phyloP scores from a whole-genome alignment of 352 stramenopile species.

The Globisporangium camurandrum region DNA sequence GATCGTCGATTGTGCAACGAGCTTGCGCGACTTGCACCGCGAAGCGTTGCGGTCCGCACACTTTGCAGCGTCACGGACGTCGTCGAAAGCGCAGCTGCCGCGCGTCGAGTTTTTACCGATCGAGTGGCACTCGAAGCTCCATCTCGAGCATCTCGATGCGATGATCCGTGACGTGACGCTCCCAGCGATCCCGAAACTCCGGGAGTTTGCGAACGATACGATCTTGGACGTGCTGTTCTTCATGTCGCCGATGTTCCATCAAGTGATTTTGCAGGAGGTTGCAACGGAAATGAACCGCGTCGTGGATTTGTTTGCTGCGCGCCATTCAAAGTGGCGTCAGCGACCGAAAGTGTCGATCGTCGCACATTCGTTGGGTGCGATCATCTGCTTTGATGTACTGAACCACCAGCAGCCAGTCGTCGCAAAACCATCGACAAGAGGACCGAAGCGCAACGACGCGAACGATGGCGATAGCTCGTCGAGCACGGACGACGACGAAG shows the following conservation, averaged over 20 bases:
- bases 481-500: conserved; percentile 11
- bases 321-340: conserved; percentile 41
- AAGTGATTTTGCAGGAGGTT: conserved; percentile 90
- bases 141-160: conserved; percentile 62
- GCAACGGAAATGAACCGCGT: conserved; percentile 89
- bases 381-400: conserved; percentile 91
- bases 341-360: conserved; percentile 83
- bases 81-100: conserved; percentile 22
- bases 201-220: conserved; percentile 90
- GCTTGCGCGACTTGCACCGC: conserved; percentile 50
- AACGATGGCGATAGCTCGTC: too few species aligned
- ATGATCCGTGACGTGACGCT: conserved; percentile 72
- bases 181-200: conserved; percentile 86
- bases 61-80: conserved; percentile 59
- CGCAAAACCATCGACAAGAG: not conserved
- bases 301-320: conserved; percentile 60
- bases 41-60: conserved; percentile 61
- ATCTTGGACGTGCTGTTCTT: conserved; percentile 90
- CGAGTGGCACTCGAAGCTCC: conserved; percentile 84
- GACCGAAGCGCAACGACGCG: conserved; percentile 12
- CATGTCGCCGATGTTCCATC: conserved; percentile 89
- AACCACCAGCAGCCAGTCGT: conserved; percentile 43
- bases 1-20: conserved; percentile 78
- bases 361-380: conserved; percentile 83
- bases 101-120: conserved; percentile 77